Conservation (phyloP, 768 basidiomycete species). For the Termitomyces sp. region DNA sequence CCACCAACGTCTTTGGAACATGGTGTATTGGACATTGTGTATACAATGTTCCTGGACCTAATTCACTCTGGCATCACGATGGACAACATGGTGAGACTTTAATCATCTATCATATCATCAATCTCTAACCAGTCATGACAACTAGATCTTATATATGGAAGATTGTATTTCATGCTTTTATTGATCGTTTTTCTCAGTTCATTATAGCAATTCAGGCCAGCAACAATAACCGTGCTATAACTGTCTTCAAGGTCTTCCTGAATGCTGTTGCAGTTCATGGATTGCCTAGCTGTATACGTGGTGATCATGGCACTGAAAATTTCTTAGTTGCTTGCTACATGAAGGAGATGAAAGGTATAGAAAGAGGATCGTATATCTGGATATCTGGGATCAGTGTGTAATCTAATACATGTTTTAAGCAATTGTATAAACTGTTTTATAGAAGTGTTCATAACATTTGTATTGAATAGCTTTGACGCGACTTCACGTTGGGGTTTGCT, state of each 20-base stretch:
- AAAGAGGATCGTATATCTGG: slow-evolving; percentile 31
- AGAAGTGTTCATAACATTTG: slow-evolving; percentile 38
- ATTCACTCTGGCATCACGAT: slow-evolving; percentile 34
- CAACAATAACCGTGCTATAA: slow-evolving; percentile 34
- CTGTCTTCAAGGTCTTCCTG: slow-evolving; percentile 31
- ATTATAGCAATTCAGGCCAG: slow-evolving; percentile 26
- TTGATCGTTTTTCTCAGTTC: slow-evolving; percentile 25
- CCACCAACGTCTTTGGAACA: too few species aligned
- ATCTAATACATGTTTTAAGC: not conserved
- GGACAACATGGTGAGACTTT: slow-evolving; percentile 30
- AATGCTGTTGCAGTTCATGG: slow-evolving; percentile 20
- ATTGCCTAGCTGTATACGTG: slow-evolving; percentile 26
- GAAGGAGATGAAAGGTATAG: slow-evolving; percentile 14
- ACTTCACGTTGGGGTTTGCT: slow-evolving; percentile 31
- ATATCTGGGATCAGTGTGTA: slow-evolving; percentile 31
- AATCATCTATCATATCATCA: too few species aligned
- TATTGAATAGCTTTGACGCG: slow-evolving; percentile 36
- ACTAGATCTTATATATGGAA: slow-evolving; percentile 28
- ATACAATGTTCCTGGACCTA: slow-evolving; percentile 26
- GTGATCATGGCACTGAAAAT: slow-evolving; percentile 39
- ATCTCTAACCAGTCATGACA: too few species aligned
- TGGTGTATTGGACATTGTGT: slow-evolving; percentile 16
- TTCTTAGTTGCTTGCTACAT: slow-evolving; percentile 29
- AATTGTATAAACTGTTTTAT: not conserved
- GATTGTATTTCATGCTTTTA: slow-evolving; percentile 30